Evolutionary conservation across 495 filamentous ascomycete genomes (phyloP).

Genomic region (Trichoderma reesei): DNA sequence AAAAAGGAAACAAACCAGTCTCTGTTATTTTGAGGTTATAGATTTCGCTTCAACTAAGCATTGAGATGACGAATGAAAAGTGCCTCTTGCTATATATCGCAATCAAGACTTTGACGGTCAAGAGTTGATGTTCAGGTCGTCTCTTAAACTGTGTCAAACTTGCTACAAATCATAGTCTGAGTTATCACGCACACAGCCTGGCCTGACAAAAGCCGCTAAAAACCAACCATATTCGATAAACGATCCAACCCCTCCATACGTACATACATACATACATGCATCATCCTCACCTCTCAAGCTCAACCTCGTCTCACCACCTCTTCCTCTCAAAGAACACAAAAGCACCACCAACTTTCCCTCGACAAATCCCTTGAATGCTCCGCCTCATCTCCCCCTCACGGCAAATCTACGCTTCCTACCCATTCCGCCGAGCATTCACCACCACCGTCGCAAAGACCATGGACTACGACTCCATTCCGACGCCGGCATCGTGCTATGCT

Average conservation of each 20-base stretch:
- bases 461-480: conserved; percentile 41
- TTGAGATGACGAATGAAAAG: no score
- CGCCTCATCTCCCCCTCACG: background rate
- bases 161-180: no score
- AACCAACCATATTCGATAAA: background rate
- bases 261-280: background rate
- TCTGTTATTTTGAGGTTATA: background rate
- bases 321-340: background rate
- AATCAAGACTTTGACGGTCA: background rate
- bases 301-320: background rate
- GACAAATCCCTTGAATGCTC: background rate
- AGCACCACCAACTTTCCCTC: no score
- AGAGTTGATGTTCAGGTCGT: background rate
- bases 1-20: background rate
- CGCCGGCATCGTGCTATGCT: conserved; percentile 57
- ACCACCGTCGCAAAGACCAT: conserved; percentile 9
- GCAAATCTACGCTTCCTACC: background rate
- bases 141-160: background rate
- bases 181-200: no score
- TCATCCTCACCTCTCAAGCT: background rate
- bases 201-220: background rate
- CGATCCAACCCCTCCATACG: background rate
- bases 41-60: no score
- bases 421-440: background rate
- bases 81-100: no score